Percentiles rank a stretch among this genome's conserved stretches.
Evolutionary conservation across 805 yeast genomes (phyloP).

Genomic region (Candida silvatica): DNA sequence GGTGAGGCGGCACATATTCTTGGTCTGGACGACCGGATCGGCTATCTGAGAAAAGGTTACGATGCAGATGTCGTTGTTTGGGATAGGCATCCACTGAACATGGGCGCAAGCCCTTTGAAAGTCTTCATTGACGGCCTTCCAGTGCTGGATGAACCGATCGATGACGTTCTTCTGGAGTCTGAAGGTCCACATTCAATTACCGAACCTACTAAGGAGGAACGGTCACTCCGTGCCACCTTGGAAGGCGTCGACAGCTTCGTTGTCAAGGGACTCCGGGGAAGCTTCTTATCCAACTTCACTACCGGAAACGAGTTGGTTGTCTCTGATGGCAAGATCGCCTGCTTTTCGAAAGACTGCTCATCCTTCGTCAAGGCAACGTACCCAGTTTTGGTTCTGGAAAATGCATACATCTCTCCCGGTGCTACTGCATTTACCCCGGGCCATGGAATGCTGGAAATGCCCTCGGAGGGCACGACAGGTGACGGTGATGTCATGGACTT

Average conservation of each 20-base stretch:
- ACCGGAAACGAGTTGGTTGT: background rate
- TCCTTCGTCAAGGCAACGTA: no score
- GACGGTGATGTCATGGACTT: constrained; percentile 2
- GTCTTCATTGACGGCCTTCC: constrained; percentile 2
- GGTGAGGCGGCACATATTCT: constrained; percentile 1
- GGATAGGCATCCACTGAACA: constrained; percentile 2
- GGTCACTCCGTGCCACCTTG: background rate
- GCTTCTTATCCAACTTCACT: background rate
- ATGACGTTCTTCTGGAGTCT: background rate
- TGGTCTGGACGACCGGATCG: constrained; percentile 1
- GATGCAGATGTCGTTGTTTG: constrained; percentile 3
- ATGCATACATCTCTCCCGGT: constrained; percentile 1
- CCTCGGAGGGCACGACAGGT: constrained; percentile 1
- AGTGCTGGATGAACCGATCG: constrained; percentile 1
- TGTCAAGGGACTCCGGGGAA: background rate
- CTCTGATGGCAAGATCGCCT: background rate
- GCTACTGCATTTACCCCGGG: constrained; percentile 1
- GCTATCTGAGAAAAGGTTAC: constrained; percentile 3
- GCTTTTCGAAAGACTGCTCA: constrained; percentile 1
- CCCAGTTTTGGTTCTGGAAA: background rate
- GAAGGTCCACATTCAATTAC: background rate
- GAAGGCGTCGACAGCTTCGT: background rate
- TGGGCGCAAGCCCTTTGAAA: constrained; percentile 2
- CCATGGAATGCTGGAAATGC: constrained; percentile 3
- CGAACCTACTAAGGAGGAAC: background rate